phyloP scores from a whole-genome alignment of 805 yeast genomes.

The Ogataea allantospora region DNA sequence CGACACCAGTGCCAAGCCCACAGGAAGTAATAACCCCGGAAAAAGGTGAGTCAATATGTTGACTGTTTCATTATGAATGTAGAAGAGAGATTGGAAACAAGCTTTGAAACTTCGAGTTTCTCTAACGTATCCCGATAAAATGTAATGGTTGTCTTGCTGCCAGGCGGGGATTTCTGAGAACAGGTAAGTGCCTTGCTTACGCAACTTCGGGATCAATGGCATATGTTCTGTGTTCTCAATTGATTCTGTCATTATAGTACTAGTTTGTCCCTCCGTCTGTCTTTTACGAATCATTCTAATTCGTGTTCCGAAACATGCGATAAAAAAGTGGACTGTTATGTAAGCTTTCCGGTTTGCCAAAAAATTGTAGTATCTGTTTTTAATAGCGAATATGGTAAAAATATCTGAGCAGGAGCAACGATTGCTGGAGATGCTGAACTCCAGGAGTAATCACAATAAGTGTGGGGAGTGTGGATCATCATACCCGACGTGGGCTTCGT shows the following conservation, averaged over 20 bases:
- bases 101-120: conserved; percentile 41
- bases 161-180: conserved; percentile 50
- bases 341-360: not conserved
- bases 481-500: conserved; percentile 58
- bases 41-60: conserved; percentile 51
- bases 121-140: conserved; percentile 48
- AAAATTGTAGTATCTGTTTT: conserved; percentile 1
- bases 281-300: not conserved
- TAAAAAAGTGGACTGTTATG: not conserved
- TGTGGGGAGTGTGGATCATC: conserved; percentile 77
- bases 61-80: conserved; percentile 52
- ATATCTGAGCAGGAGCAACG: conserved; percentile 29
- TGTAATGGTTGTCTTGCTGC: conserved; percentile 58
- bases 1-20: conserved; percentile 18
- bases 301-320: not conserved
- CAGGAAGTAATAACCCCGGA: conserved; percentile 40
- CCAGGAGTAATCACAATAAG: conserved; percentile 56
- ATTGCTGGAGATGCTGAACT: conserved; percentile 58
- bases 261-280: not conserved
- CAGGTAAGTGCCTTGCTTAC: conserved; percentile 2
- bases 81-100: conserved; percentile 42
- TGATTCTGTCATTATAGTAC: not conserved
- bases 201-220: not conserved
- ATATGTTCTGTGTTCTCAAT: not conserved
- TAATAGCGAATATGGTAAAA: conserved; percentile 2